Evolutionary conservation across 129 eudicot species (phyloP).

Genomic region (carrot (Daucus carota)): DNA sequence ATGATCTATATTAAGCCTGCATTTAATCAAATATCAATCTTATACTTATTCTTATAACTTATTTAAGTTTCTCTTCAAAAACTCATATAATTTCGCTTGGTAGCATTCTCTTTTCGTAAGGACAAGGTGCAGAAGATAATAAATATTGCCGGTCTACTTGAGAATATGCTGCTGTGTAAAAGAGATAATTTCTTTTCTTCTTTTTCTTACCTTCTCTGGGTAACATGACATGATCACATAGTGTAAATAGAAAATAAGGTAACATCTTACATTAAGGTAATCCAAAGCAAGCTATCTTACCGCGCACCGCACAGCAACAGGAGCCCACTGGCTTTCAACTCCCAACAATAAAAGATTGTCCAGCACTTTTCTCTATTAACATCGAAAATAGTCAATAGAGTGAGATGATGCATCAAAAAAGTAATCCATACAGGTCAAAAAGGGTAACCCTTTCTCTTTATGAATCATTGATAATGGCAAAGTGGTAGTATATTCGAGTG

Average conservation of each 20-base stretch:
- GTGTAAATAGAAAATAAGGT: not conserved
- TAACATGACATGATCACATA: not conserved
- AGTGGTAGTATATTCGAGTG: not conserved
- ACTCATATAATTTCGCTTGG: not conserved
- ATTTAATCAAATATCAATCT: not conserved
- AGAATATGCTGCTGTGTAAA: not conserved
- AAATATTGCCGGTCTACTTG: not conserved
- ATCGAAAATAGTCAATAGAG: slow-evolving; percentile 3
- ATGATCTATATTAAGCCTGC: not conserved
- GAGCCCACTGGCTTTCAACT: slow-evolving; percentile 98
- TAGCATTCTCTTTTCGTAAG: not conserved
- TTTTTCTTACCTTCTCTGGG: not conserved
- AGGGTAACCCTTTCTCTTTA: not conserved
- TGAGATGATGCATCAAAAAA: slow-evolving; percentile 2
- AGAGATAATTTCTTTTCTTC: not conserved
- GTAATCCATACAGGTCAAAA: not conserved
- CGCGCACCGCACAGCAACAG: slow-evolving; percentile 84
- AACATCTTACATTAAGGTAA: not conserved
- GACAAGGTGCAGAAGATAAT: not conserved
- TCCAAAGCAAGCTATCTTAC: slow-evolving; percentile 37
- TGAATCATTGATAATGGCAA: not conserved
- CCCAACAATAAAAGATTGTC: slow-evolving; percentile 86
- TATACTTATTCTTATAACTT: not conserved
- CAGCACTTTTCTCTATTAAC: slow-evolving; percentile 61
- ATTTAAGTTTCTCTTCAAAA: not conserved